phyloP scores from a whole-genome alignment of 2,329 filamentous ascomycete genomes.

The Alternaria postmessia region DNA sequence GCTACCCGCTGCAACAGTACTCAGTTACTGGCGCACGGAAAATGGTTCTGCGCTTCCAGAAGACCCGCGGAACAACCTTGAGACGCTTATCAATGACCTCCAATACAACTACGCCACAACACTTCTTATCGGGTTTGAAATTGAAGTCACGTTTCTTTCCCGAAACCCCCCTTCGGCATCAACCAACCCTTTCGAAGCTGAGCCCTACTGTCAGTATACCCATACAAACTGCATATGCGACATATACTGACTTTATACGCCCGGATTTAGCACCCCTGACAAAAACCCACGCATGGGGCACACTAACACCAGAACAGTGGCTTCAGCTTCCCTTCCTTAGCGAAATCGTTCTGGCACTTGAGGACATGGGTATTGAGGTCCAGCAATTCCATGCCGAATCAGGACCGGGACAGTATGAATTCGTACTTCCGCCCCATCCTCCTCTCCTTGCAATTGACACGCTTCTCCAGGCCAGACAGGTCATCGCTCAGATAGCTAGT shows the following conservation, averaged over 20 bases:
- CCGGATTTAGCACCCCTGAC: conserved; percentile 56
- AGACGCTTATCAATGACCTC: conserved; percentile 61
- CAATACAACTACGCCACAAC: conserved; percentile 61
- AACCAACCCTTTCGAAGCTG: conserved; percentile 35
- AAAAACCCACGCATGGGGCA: conserved; percentile 75
- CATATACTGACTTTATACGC: neutral
- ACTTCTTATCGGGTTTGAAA: conserved; percentile 79
- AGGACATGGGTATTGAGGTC: conserved; percentile 68
- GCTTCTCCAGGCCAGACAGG: conserved; percentile 74
- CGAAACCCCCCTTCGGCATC: conserved; percentile 42
- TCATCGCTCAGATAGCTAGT: conserved; percentile 71
- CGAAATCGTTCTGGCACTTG: conserved; percentile 69
- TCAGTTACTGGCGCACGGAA: conserved; percentile 70
- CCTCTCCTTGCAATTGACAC: conserved; percentile 75
- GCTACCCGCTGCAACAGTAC: conserved; percentile 68
- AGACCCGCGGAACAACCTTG: conserved; percentile 66
- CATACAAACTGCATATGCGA: neutral
- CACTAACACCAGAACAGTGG: conserved; percentile 69
- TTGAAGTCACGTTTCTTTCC: conserved; percentile 77
- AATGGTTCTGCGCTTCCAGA: conserved; percentile 61
- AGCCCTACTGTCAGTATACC: conserved; percentile 28
- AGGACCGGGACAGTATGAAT: conserved; percentile 78
- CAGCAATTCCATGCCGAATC: conserved; percentile 80
- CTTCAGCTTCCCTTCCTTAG: conserved; percentile 68
- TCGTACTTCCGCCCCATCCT: conserved; percentile 70